Evolutionary conservation across 2,329 filamentous ascomycete genomes (phyloP).

Genomic region (Aspergillus sp.): DNA sequence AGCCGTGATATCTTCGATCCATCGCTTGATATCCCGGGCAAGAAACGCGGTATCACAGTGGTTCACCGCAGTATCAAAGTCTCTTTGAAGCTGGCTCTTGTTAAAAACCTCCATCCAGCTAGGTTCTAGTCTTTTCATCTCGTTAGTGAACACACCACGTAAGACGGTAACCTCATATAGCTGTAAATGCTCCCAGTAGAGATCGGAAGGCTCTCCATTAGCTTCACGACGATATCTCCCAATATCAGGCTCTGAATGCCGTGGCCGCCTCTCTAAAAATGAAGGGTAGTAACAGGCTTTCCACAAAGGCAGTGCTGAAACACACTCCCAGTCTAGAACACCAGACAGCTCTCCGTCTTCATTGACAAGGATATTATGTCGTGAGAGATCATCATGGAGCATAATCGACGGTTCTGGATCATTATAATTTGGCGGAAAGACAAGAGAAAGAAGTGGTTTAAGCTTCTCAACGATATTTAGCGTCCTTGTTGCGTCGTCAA

Average conservation of each 20-base stretch:
- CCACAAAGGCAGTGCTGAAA: constrained; percentile 12
- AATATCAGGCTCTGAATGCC: constrained; percentile 4
- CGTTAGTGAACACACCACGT: constrained; percentile 8
- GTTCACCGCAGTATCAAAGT: constrained; percentile 8
- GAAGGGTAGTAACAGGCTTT: constrained; percentile 7
- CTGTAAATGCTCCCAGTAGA: constrained; percentile 12
- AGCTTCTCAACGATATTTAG: constrained; percentile 4
- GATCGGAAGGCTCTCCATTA: constrained; percentile 1
- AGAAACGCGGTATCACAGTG: constrained; percentile 5
- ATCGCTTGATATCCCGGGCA: constrained; percentile 5
- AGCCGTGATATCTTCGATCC: constrained; percentile 24
- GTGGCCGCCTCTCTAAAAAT: constrained; percentile 4
- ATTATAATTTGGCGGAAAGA: constrained; percentile 2
- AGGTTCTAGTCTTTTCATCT: constrained; percentile 9
- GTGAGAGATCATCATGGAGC: constrained; percentile 8
- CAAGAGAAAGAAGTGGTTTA: constrained; percentile 3
- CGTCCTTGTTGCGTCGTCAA: constrained; percentile 7
- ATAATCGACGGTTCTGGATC: constrained; percentile 7
- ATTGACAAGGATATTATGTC: constrained; percentile 10
- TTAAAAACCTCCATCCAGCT: constrained; percentile 5
- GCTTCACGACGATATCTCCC: constrained; percentile 1
- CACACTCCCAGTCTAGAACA: constrained; percentile 14
- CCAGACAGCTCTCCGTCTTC: constrained; percentile 8
- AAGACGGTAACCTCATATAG: constrained; percentile 11
- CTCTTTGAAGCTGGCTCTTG: constrained; percentile 5